Base-by-base conservation (phyloP, 805 yeast species). In the Metschnikowia anglica region DNA sequence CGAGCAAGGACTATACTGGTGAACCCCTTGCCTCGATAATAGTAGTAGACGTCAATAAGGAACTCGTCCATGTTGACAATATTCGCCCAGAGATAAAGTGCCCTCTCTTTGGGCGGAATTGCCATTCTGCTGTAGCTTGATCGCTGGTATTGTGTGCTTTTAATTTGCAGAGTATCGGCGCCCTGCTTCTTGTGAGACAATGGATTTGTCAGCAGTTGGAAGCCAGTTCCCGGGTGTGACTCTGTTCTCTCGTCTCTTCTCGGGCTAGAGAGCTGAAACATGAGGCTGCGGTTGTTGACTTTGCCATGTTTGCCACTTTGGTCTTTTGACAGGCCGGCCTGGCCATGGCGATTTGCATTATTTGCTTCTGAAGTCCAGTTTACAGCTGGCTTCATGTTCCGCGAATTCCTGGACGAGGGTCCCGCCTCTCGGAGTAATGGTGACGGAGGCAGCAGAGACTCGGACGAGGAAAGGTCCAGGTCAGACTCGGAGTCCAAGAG, bases 51-150 rank as follows among this genome's bases (percentile, higher is more conserved):
- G 53, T 91, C 95, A 40, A 80, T 80, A 15, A 93, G 69, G 55
- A 91, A 93, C 34, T 80, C 76, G 65, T 93, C 99, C 61, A 93
- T 74, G 61, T 93, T 93, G 52, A 86, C 88, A 18, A 93, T 88
- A 56, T 93, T 93, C 1, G 98, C 96, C 98, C 99, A 93, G 47
- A 88, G 76, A 88, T 97, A 93, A 13, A 86, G 68, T 0, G 98
- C 96, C 37, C 88, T 69, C 58, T 90, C 97, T 36, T 62, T 63
- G 3, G 74, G 74, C 12, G 75, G 73, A 17, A 71, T 68, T 4
- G 63, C 37, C 24, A 49, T 27, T 34, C 49, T 38, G 27, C 38
- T 48, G 6, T 39, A 11, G 21, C 44, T 40, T 4, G 21, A 30
- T 12, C 46, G 31, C 19, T 15, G 39, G 40, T 34, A 43, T 23